These are phyloP conservation scores for Astraeus odoratus DNA, from an alignment of 768 basidiomycete genomes.

Conservation along the genomic window DNA sequence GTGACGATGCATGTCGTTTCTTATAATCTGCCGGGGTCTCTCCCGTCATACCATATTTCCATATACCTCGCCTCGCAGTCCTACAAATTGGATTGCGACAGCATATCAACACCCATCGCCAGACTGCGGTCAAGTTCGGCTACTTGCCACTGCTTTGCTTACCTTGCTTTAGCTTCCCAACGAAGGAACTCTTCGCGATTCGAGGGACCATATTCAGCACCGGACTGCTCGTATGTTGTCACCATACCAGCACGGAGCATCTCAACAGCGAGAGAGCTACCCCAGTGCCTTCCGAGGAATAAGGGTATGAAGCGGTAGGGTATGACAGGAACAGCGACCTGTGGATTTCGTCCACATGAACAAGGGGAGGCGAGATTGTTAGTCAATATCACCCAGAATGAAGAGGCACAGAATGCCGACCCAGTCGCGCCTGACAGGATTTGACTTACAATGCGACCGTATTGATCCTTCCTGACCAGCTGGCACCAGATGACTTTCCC, in stretches of 20 bases:
- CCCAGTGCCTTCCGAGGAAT: constrained; percentile 30
- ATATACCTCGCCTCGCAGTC: constrained; percentile 63
- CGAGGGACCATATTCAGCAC: constrained; percentile 71
- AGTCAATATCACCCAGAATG: neutral
- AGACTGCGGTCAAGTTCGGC: neutral
- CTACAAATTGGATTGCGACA: constrained; percentile 28
- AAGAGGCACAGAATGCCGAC: no score
- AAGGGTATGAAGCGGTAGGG: constrained; percentile 49
- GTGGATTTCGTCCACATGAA: neutral
- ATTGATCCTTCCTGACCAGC: constrained; percentile 73
- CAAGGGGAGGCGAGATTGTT: neutral
- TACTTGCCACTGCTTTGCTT: constrained; percentile 13
- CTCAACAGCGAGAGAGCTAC: constrained; percentile 51
- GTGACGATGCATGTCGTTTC: constrained; percentile 42
- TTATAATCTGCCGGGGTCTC: constrained; percentile 84
- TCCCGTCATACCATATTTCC: constrained; percentile 44
- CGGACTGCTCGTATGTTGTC: constrained; percentile 66
- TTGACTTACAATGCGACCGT: constrained; percentile 64
- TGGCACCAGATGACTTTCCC: constrained; percentile 66
- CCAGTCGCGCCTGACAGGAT: neutral
- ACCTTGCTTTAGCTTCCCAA: constrained; percentile 66
- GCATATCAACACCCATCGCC: neutral
- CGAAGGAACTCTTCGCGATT: constrained; percentile 58
- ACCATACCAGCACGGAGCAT: constrained; percentile 81
- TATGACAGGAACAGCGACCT: constrained; percentile 62